Percentiles rank a stretch among this genome's conserved stretches.
Evolutionary conservation across 1,139 yeast species (phyloP).

Genomic region (Suhomyces choctaworum): DNA sequence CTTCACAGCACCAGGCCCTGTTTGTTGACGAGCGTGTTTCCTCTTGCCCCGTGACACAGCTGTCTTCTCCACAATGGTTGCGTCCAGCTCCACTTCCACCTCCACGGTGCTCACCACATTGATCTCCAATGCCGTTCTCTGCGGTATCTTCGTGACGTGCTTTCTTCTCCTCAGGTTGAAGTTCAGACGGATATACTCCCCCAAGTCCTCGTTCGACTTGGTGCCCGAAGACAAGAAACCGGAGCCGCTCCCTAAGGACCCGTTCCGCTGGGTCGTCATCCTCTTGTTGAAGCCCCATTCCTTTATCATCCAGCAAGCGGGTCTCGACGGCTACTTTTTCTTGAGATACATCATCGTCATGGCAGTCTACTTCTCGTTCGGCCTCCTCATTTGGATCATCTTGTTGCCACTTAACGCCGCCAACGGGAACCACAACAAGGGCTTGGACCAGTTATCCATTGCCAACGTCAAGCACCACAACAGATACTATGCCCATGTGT

Average conservation of each 20-base stretch:
- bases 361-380: constrained; percentile 41
- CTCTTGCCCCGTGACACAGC: no score
- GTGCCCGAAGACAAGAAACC: constrained; percentile 63
- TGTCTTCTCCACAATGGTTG: constrained; percentile 14
- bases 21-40: no score
- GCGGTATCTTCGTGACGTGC: constrained; percentile 51
- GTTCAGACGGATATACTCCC: constrained; percentile 65
- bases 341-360: constrained; percentile 55
- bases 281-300: constrained; percentile 61
- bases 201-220: constrained; percentile 58
- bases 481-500: constrained; percentile 83
- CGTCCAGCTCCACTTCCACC: constrained; percentile 51
- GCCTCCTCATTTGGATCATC: constrained; percentile 51
- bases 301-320: constrained; percentile 68
- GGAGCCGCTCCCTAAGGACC: constrained; percentile 61
- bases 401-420: constrained; percentile 67
- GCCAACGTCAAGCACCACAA: constrained; percentile 60
- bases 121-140: constrained; percentile 54
- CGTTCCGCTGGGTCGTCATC: constrained; percentile 61
- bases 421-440: constrained; percentile 55
- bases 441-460: constrained; percentile 77
- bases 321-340: constrained; percentile 74
- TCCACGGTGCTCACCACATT: constrained; percentile 65
- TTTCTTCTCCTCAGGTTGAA: constrained; percentile 57
- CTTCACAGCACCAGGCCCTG: not conserved